phyloP scores from a whole-genome alignment of 1,139 yeast genomes.

The Debaryomyces robertsiae region DNA sequence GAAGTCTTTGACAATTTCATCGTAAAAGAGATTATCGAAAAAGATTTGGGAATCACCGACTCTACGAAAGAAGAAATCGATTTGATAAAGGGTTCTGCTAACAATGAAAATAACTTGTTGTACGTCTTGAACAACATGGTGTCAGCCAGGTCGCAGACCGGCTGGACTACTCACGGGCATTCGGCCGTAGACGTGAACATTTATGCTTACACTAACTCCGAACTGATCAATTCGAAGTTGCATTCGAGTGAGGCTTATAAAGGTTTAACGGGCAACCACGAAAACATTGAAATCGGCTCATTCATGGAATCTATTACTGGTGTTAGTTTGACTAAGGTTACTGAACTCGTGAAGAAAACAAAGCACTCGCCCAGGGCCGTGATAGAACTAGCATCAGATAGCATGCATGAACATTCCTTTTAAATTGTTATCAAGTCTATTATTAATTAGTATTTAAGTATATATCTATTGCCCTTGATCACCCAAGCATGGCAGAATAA shows the following conservation, averaged over 20 bases:
- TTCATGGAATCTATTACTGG: constrained; percentile 64
- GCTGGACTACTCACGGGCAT: constrained; percentile 91
- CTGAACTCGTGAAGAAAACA: constrained; percentile 48
- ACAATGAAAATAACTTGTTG: constrained; percentile 24
- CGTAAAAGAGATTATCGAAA: constrained; percentile 49
- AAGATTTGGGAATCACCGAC: constrained; percentile 63
- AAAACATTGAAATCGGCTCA: constrained; percentile 78
- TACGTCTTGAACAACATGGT: constrained; percentile 56
- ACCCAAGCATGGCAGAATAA: constrained; percentile 37
- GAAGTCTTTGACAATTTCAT: constrained; percentile 45
- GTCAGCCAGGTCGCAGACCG: constrained; percentile 70
- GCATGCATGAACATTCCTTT: constrained; percentile 10
- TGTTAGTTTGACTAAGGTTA: constrained; percentile 54
- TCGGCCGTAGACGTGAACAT: constrained; percentile 89
- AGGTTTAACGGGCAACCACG: constrained; percentile 73
- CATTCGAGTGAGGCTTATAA: constrained; percentile 31
- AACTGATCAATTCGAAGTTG: constrained; percentile 39
- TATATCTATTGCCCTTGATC: not conserved
- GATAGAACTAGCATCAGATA: constrained; percentile 3
- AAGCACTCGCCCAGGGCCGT: constrained; percentile 38
- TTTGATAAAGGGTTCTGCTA: constrained; percentile 23
- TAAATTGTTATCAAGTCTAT: not conserved
- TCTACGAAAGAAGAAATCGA: constrained; percentile 52
- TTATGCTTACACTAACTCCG: constrained; percentile 66
- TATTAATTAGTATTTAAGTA: constrained; percentile 1